These are phyloP conservation scores for Schizophyllum amplum DNA, from an alignment of 1,284 basidiomycete species.

Conservation along the genomic window DNA sequence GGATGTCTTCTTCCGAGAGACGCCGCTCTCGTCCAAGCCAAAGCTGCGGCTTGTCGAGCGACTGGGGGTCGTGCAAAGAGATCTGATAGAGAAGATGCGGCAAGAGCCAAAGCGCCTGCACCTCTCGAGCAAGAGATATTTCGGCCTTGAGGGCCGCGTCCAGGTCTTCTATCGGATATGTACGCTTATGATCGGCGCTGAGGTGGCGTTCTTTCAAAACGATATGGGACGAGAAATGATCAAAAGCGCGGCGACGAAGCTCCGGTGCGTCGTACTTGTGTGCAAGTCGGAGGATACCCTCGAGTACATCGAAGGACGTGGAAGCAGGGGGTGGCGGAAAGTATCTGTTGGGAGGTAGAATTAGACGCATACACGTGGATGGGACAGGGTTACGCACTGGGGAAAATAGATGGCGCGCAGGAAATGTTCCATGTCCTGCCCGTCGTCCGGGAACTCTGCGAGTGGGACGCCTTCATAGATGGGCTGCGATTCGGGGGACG, in stretches of 20 bases:
- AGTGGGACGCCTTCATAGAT: constrained; percentile 13
- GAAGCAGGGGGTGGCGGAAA: constrained; percentile 10
- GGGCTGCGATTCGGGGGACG: constrained; percentile 3
- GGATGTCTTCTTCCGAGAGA: too few relatives aligned
- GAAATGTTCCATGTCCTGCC: constrained; percentile 10
- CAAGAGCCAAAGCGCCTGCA: background rate
- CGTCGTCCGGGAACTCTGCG: constrained; percentile 10
- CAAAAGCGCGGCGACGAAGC: constrained; percentile 10
- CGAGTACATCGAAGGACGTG: constrained; percentile 11
- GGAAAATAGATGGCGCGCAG: constrained; percentile 13
- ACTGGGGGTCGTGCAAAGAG: too few relatives aligned
- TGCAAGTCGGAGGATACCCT: constrained; percentile 11
- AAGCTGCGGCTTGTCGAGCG: too few relatives aligned
- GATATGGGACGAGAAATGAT: constrained; percentile 2
- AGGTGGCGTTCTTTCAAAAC: background rate
- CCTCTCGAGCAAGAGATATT: background rate
- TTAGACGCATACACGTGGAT: background rate
- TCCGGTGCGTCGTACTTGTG: constrained; percentile 10
- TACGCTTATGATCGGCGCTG: background rate
- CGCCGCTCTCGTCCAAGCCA: too few relatives aligned
- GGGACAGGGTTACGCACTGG: background rate
- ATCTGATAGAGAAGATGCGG: too few relatives aligned
- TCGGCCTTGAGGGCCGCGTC: background rate
- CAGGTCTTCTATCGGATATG: background rate
- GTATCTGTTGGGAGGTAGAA: constrained; percentile 5